A percentile compares a stretch with the other conserved stretches of the same genome.
phyloP scores from a whole-genome alignment of 1,139 yeast species.

The Chernovozyma aurita region DNA sequence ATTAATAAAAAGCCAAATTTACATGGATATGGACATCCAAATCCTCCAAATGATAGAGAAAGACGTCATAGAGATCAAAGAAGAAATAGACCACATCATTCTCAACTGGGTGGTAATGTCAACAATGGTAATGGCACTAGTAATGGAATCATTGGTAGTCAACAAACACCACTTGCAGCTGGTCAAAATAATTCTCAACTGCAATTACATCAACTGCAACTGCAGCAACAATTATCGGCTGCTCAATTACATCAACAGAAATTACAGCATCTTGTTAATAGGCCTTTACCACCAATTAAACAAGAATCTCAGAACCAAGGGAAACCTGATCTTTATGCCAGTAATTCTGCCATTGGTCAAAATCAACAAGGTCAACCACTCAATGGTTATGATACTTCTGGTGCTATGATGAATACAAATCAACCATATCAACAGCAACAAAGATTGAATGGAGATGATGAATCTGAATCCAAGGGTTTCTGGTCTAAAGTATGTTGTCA shows the following conservation, averaged over 20 bases:
- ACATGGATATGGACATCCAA: conserved; percentile 81
- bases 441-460: conserved; percentile 26
- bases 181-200: conserved; percentile 9
- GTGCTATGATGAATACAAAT: conserved; percentile 11
- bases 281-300: conserved; percentile 49
- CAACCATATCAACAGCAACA: conserved; percentile 37
- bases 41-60: conserved; percentile 51
- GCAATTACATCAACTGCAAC: conserved; percentile 12
- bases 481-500: conserved; percentile 46
- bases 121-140: not conserved
- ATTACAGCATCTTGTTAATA: conserved; percentile 47
- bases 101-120: conserved; percentile 11
- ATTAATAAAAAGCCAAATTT: conserved; percentile 84
- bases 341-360: not conserved
- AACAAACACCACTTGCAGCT: conserved; percentile 7
- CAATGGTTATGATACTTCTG: conserved; percentile 7
- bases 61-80: conserved; percentile 47
- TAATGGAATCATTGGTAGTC: conserved; percentile 2
- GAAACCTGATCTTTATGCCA: conserved; percentile 11
- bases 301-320: no score
- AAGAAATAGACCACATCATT: conserved; percentile 34
- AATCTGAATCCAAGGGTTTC: conserved; percentile 38
- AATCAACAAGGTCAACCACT: no score
- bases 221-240: conserved; percentile 32
- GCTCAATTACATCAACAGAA: conserved; percentile 48